Base-by-base conservation (phyloP, 345 rosid genomes). In the Lepidium aucheri region DNA sequence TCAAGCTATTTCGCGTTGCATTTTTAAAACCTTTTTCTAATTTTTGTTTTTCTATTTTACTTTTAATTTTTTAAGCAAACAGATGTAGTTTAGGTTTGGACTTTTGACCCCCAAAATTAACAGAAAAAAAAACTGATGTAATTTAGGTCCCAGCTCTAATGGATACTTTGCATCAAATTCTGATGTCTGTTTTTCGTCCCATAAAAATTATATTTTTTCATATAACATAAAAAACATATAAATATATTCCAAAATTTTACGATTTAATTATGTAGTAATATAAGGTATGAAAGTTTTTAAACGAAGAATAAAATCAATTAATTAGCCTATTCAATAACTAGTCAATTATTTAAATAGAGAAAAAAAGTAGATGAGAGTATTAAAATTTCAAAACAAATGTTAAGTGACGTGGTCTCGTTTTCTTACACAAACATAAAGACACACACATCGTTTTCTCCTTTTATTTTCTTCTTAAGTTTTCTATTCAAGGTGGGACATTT, bases 71-170 rank as follows among this genome's bases (percentile, higher is more conserved):
- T 28, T 28, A 28, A 28, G 32, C 32, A 71, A 41, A 34, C 22
- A 32, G 60, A 42, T 72, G 18, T 33, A 49, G 46, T 65, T 57
- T 72, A 65, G 76, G 66, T 72, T 57, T 70, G 10, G 55, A 30
- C 53, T 20, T 56, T 49, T 13, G 36, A 39, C 12, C 4, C 9
- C 4, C 7, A 35, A 40, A 14, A 12, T 7, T 2, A 15, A 30
- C 7, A 7, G 3, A 30, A 32, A 41, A n/a, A 35, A 14, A 6
- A 44, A 43, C 3, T 1, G 69, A 38, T 72, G 41, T 56, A 52
- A 32, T 55, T 72, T 64, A 38, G 76, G 76, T 72, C 28, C 58
- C 34, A 8, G 36, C 44, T 70, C 30, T 9, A 53, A 15, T 14
- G 6, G 13, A 49, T 39, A 69, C 34, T 28, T 5, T 28, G 36